Percentiles rank a stretch among this genome's conserved stretches.
These are phyloP conservation scores for Kodamaea anthophila DNA, from an alignment of 1,139 yeast species.

Conservation along the genomic window DNA sequence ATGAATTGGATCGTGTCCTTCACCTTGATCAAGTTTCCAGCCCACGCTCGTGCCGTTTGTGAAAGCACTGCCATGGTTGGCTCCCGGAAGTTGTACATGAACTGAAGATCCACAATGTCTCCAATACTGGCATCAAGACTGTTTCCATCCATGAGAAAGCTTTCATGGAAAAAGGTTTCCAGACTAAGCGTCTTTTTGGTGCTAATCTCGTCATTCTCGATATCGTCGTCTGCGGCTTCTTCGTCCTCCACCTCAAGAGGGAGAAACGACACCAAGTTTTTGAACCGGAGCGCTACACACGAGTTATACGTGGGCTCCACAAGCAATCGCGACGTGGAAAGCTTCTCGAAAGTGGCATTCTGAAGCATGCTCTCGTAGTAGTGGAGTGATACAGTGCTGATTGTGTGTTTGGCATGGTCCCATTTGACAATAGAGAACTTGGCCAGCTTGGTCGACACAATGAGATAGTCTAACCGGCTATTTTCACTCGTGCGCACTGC, in stretches of 20 bases:
- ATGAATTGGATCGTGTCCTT: constrained; percentile 62
- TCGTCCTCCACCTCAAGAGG: constrained; percentile 53
- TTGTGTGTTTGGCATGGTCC: constrained; percentile 46
- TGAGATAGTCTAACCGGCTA: constrained; percentile 50
- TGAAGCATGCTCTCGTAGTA: constrained; percentile 71
- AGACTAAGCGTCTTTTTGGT: constrained; percentile 3
- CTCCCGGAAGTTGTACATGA: constrained; percentile 64
- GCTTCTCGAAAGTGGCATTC: constrained; percentile 43
- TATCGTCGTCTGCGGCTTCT: constrained; percentile 35
- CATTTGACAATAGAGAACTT: constrained; percentile 73
- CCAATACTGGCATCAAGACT: constrained; percentile 55
- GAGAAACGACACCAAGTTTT: constrained; percentile 67
- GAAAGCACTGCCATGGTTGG: constrained; percentile 76
- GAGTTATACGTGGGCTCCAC: constrained; percentile 59
- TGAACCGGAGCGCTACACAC: constrained; percentile 61
- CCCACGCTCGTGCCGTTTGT: constrained; percentile 64
- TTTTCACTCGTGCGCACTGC: constrained; percentile 48
- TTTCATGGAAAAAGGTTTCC: constrained; percentile 33
- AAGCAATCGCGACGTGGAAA: constrained; percentile 43
- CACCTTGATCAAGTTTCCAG: constrained; percentile 56
- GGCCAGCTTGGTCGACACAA: constrained; percentile 68
- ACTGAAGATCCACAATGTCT: constrained; percentile 58
- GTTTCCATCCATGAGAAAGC: constrained; percentile 54
- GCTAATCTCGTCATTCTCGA: constrained; percentile 16
- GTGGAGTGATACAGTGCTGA: constrained; percentile 76